Evolutionary conservation across 495 filamentous ascomycete species (phyloP).

Genomic region (Oidiodendron maius): DNA sequence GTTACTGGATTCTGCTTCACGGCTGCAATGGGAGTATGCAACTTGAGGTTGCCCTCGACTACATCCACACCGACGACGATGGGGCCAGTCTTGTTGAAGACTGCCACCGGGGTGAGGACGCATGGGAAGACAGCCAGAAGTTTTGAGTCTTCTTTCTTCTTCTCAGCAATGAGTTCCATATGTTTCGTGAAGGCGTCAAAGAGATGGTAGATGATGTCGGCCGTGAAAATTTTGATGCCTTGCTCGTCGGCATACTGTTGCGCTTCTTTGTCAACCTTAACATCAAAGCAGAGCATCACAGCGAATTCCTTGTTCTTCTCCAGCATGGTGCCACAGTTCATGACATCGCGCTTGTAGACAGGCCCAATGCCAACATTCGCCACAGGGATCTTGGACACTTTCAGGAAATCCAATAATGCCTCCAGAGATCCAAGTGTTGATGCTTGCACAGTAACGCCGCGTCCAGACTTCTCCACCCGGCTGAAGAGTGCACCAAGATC

Average conservation of each 20-base stretch:
- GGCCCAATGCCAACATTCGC: constrained; percentile 96
- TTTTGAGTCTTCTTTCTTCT: constrained; percentile 95
- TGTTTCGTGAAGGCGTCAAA: constrained; percentile 96
- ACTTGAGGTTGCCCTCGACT: constrained; percentile 73
- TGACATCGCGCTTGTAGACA: constrained; percentile 97
- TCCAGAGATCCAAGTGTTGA: constrained; percentile 97
- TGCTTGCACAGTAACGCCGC: constrained; percentile 94
- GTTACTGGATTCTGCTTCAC: constrained; percentile 76
- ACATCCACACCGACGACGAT: constrained; percentile 97
- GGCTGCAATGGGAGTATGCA: constrained; percentile 83
- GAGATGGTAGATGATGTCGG: constrained; percentile 98
- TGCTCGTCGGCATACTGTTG: constrained; percentile 85
- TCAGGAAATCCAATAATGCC: constrained; percentile 93
- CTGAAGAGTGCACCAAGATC: constrained; percentile 88
- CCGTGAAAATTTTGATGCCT: constrained; percentile 96
- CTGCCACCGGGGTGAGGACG: constrained; percentile 77
- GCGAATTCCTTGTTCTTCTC: constrained; percentile 95
- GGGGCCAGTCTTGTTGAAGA: constrained; percentile 97
- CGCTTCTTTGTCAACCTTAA: constrained; percentile 98
- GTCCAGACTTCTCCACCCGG: constrained; percentile 82
- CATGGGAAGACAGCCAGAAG: constrained; percentile 95
- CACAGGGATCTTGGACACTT: constrained; percentile 91
- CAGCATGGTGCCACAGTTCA: constrained; percentile 93
- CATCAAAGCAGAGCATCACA: constrained; percentile 99
- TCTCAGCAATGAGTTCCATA: constrained; percentile 76